Evolutionary conservation across 2,329 filamentous ascomycete genomes (phyloP).

Genomic region (Cladosporium oxysporum): DNA sequence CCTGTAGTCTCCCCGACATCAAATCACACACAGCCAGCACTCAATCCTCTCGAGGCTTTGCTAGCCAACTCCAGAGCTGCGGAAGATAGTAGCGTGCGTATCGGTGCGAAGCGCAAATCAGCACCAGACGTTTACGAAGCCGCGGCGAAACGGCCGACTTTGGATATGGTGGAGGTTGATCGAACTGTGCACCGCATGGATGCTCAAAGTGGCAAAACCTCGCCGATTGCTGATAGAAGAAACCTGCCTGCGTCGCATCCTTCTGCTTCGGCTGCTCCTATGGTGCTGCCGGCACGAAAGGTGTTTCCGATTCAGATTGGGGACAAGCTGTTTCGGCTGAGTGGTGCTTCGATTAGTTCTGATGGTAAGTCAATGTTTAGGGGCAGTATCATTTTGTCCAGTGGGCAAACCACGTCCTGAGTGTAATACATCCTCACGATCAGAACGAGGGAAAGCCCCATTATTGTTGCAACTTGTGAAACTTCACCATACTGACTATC

Average conservation of each 20-base stretch:
- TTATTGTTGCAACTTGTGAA: not conserved
- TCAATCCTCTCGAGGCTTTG: slow-evolving; percentile 20
- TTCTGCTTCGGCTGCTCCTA: slow-evolving; percentile 24
- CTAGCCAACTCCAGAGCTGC: slow-evolving; percentile 18
- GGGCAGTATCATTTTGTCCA: not conserved
- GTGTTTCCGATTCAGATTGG: slow-evolving; percentile 73
- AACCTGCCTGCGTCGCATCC: not conserved
- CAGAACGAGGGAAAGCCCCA: not conserved
- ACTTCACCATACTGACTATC: not conserved
- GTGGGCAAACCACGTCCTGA: not conserved
- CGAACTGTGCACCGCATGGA: not conserved
- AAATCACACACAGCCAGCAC: slow-evolving; percentile 9
- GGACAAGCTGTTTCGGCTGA: slow-evolving; percentile 67
- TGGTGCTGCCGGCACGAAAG: slow-evolving; percentile 66
- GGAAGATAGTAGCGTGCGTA: slow-evolving; percentile 13
- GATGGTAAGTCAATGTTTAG: slow-evolving; percentile 59
- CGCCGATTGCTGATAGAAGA: not conserved
- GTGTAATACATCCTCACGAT: not conserved
- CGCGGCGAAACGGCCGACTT: slow-evolving; percentile 13
- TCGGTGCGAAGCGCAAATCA: slow-evolving; percentile 30
- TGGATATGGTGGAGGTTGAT: slow-evolving; percentile 6
- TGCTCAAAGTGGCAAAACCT: not conserved
- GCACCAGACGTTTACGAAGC: slow-evolving; percentile 17
- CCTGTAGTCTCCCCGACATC: slow-evolving; percentile 19
- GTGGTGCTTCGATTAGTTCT: slow-evolving; percentile 69